Evolutionary conservation across 108 stramenopile genomes (phyloP).

Genomic region (Chaetoceros tenuissimus): DNA sequence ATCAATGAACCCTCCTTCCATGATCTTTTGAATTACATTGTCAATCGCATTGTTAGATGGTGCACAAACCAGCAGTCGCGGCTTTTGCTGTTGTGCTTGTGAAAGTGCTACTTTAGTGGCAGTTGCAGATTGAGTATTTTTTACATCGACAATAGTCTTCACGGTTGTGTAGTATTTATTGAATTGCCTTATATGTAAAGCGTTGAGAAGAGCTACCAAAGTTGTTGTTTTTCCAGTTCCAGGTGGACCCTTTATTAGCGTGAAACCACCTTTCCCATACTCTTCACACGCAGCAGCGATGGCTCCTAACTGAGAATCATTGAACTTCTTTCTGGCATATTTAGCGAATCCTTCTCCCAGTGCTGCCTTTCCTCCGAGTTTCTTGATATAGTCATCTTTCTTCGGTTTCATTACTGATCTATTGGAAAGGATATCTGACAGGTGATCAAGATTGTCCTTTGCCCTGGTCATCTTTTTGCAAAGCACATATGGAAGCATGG

Average conservation of each 20-base stretch:
- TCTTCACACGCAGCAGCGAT: slow-evolving; percentile 64
- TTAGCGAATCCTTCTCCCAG: slow-evolving; percentile 74
- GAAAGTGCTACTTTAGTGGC: slow-evolving; percentile 40
- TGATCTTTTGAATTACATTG: slow-evolving; percentile 90
- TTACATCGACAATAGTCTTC: slow-evolving; percentile 37
- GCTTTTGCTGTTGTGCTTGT: slow-evolving; percentile 54
- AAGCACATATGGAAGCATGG: slow-evolving; percentile 52
- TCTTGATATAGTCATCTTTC: slow-evolving; percentile 31
- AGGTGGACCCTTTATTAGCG: slow-evolving; percentile 77
- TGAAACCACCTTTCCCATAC: slow-evolving; percentile 80
- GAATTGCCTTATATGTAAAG: slow-evolving; percentile 86
- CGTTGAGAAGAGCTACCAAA: slow-evolving; percentile 84
- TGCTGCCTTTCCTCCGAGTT: slow-evolving; percentile 60
- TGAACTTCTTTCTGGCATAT: slow-evolving; percentile 65
- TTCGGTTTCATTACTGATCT: not conserved
- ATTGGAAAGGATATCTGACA: not conserved
- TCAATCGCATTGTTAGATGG: slow-evolving; percentile 98
- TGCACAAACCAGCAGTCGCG: slow-evolving; percentile 86
- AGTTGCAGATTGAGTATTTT: slow-evolving; percentile 5
- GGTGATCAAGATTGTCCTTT: not conserved
- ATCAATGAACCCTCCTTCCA: slow-evolving; percentile 88
- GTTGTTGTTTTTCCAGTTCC: slow-evolving; percentile 93
- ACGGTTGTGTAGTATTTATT: slow-evolving; percentile 80
- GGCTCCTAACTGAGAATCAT: slow-evolving; percentile 70
- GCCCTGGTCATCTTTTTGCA: slow-evolving; percentile 31